These are phyloP conservation scores for Wallacemonas sp. DNA, from an alignment of 208 protist genomes.

Conservation along the genomic window DNA sequence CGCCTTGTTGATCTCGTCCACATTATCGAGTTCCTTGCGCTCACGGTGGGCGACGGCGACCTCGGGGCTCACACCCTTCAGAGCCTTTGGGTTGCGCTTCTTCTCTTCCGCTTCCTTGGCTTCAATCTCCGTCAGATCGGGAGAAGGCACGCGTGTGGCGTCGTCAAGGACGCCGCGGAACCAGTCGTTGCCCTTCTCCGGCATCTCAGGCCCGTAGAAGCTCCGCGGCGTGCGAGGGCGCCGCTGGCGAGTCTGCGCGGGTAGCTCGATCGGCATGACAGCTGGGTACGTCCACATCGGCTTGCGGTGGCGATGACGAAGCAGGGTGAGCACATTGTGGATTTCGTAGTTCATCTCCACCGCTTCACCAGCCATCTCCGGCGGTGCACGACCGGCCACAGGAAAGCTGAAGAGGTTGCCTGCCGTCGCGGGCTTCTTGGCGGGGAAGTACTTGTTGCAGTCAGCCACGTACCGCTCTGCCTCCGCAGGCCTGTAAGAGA, in stretches of 20 bases:
- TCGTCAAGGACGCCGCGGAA: slow-evolving; percentile 45
- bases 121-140: slow-evolving; percentile 46
- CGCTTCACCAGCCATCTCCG: slow-evolving; percentile 53
- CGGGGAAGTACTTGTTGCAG: slow-evolving; percentile 12
- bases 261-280: slow-evolving; percentile 34
- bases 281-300: slow-evolving; percentile 38
- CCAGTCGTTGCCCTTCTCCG: slow-evolving; percentile 41
- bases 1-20: slow-evolving; percentile 3
- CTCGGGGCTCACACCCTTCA: neutral
- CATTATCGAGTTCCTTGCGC: neutral
- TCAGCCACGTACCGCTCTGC: slow-evolving; percentile 13
- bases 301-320: slow-evolving; percentile 41
- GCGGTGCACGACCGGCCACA: slow-evolving; percentile 1
- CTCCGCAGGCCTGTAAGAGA: slow-evolving; percentile 23
- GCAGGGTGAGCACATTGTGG: slow-evolving; percentile 58
- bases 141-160: slow-evolving; percentile 31
- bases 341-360: slow-evolving; percentile 41
- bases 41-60: slow-evolving; percentile 2
- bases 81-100: slow-evolving; percentile 21
- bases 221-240: slow-evolving; percentile 59
- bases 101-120: slow-evolving; percentile 38
- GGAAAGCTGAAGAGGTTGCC: slow-evolving; percentile 5
- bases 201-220: slow-evolving; percentile 56
- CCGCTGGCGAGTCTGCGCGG: slow-evolving; percentile 28
- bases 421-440: neutral